Percentiles rank a stretch among this genome's conserved stretches.
These are phyloP conservation scores for Rhodotorula sp. DNA, from an alignment of 1,284 basidiomycete species.

Conservation along the genomic window DNA sequence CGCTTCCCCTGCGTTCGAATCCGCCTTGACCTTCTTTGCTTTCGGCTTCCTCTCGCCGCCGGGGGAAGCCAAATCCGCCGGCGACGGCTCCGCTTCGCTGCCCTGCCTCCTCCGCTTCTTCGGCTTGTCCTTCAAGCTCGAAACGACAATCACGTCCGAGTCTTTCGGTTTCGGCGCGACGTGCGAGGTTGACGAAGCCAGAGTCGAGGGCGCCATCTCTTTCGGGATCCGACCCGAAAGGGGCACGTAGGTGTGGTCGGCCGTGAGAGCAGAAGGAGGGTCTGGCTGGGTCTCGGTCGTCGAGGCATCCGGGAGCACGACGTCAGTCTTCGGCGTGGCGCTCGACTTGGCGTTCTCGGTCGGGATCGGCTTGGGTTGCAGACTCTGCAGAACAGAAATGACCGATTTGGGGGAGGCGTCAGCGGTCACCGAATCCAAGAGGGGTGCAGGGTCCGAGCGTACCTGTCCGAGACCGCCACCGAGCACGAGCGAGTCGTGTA, in stretches of 20 bases:
- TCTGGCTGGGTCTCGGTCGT: background rate
- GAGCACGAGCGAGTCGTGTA: slow-evolving; percentile 53
- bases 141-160: slow-evolving; percentile 64
- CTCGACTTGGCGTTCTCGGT: background rate
- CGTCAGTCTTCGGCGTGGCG: background rate
- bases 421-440: slow-evolving; percentile 9
- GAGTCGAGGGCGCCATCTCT: slow-evolving; percentile 63
- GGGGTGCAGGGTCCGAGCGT: no score
- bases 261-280: slow-evolving; percentile 10
- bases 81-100: slow-evolving; percentile 18
- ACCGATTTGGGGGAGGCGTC: slow-evolving; percentile 24
- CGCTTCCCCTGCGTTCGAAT: slow-evolving; percentile 14
- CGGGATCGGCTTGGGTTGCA: background rate
- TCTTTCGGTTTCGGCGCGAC: slow-evolving; percentile 48
- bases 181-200: slow-evolving; percentile 50
- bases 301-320: background rate
- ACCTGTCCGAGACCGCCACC: slow-evolving; percentile 56
- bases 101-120: slow-evolving; percentile 37
- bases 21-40: slow-evolving; percentile 19
- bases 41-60: slow-evolving; percentile 2
- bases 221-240: slow-evolving; percentile 29
- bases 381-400: background rate
- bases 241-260: slow-evolving; percentile 34
- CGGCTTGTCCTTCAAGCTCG: slow-evolving; percentile 54
- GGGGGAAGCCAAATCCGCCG: background rate